phyloP scores from a whole-genome alignment of 2,329 filamentous ascomycete genomes.

The Fusarium sp. region DNA sequence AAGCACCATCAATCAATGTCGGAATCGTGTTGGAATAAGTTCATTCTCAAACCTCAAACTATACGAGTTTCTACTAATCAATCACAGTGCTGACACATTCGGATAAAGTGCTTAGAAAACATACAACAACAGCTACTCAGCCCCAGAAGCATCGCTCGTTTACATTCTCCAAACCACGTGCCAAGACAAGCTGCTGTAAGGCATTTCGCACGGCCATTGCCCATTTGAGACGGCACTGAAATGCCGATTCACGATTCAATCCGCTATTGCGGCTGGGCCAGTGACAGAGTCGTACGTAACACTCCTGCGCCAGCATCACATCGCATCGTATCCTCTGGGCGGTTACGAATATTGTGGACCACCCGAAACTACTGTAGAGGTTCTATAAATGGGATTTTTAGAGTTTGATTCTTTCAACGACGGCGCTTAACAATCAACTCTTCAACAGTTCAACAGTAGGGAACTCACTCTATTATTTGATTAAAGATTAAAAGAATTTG shows the following conservation, averaged over 20 bases:
- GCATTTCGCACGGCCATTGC: neutral
- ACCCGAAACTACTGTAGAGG: neutral
- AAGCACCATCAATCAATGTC: neutral
- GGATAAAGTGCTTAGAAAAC: neutral
- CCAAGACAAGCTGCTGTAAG: neutral
- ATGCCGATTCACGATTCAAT: neutral
- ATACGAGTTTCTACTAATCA: neutral
- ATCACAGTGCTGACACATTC: neutral
- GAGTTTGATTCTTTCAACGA: neutral
- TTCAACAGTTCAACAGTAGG: neutral
- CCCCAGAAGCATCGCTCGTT: neutral
- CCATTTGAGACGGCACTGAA: neutral
- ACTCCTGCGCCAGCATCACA: neutral
- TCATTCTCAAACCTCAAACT: neutral
- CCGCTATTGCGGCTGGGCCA: slow-evolving; percentile 1
- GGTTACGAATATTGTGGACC: slow-evolving; percentile 5
- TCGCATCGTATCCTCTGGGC: neutral
- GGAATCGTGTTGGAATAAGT: accelerated
- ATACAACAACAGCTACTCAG: neutral
- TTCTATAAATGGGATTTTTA: neutral
- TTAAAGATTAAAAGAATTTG: no score
- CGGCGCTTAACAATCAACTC: neutral
- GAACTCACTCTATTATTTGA: neutral
- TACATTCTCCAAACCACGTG: neutral
- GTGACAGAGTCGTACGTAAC: neutral